Evolutionary conservation across 2,329 filamentous ascomycete species (phyloP), one percentile per base, ranked within the genome.

Genomic region (Dactylellina cionopaga): DNA sequence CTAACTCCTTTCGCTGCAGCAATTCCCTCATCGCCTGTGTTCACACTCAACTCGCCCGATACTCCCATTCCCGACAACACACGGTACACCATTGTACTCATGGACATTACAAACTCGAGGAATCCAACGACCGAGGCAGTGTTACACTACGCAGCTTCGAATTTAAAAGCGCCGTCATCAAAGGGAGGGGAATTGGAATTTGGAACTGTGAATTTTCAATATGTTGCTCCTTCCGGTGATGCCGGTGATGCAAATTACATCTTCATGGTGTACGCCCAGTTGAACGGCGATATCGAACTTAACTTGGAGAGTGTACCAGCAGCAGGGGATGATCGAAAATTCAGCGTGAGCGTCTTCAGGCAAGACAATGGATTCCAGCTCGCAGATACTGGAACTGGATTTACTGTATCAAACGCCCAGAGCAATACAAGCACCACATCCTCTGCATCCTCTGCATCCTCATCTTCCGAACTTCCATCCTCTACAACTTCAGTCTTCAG

Each of bases 81-180:
- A 52, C 35, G 39, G n/a, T 71, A 64, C 29, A 71, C 66, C 9
- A 59, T 71, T 11, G 47, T 71, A 31, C 66, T 64, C 6, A n/a
- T 71, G 15, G 66, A 71, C 47, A 71, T 71, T 37, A 71, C 66
- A 5, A 41, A 46, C 29, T 64, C 58, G 15, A 51, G 58, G 10
- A 54, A 71, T 51, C 66, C 66, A 15, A 58, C 59, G 1, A 58
- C 58, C 11, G 49, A 63, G 5, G 39, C 66, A 22, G 52, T 52
- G 25, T 37, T 71, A 52, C 58, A 63, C 17, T 71, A 64, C 29
- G 66, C 66, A 24, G 66, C 58, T 7, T 64, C 66, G 2, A 71
- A 71, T 41, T 35, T 71, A 35, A 41, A 44, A 6, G 58, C 58
- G 27, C 58, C 66, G 2, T 11, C 17, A 10, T 5, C 31, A 4